A percentile compares a stretch with the other conserved stretches of the same genome.
Evolutionary conservation across 768 basidiomycete species (phyloP).

Genomic region (Pisolithus orientalis): DNA sequence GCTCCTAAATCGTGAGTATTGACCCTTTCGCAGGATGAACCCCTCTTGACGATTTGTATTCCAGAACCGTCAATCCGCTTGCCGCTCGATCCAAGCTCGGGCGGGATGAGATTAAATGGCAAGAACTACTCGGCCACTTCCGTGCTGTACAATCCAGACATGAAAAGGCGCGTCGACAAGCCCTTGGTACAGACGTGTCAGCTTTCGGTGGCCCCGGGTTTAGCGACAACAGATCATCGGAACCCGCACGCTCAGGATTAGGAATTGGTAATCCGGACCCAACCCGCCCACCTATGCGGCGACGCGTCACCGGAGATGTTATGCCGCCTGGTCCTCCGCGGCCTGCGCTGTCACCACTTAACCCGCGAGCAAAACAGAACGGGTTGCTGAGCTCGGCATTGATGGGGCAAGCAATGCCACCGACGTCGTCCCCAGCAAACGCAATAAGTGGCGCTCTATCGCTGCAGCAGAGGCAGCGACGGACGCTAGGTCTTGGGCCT

Average conservation of each 20-base stretch:
- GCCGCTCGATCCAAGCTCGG: constrained; percentile 69
- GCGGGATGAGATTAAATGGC: constrained; percentile 95
- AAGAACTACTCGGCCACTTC: constrained; percentile 89
- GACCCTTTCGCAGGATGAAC: not conserved
- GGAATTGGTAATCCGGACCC: not conserved
- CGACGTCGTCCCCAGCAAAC: constrained; percentile 17
- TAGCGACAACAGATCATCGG: constrained; percentile 33
- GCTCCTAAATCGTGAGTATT: constrained; percentile 72
- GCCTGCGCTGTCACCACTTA: constrained; percentile 63
- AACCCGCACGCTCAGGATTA: constrained; percentile 12
- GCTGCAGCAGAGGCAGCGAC: constrained; percentile 34
- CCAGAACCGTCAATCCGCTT: constrained; percentile 28
- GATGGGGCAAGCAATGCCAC: constrained; percentile 31
- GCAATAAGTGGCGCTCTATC: constrained; percentile 11
- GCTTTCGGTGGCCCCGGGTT: constrained; percentile 38
- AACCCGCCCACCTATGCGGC: constrained; percentile 44
- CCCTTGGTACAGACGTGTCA: constrained; percentile 57
- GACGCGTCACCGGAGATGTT: constrained; percentile 50
- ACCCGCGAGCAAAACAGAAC: constrained; percentile 57
- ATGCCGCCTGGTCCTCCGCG: constrained; percentile 25
- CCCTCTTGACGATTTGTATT: constrained; percentile 7
- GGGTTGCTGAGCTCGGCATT: constrained; percentile 33
- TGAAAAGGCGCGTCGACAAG: constrained; percentile 83
- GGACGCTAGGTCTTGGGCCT: constrained; percentile 37
- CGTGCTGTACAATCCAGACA: constrained; percentile 83